Evolutionary conservation across 768 basidiomycete genomes (phyloP), one percentile per base, ranked within the genome.

Genomic region (Russula sp.): DNA sequence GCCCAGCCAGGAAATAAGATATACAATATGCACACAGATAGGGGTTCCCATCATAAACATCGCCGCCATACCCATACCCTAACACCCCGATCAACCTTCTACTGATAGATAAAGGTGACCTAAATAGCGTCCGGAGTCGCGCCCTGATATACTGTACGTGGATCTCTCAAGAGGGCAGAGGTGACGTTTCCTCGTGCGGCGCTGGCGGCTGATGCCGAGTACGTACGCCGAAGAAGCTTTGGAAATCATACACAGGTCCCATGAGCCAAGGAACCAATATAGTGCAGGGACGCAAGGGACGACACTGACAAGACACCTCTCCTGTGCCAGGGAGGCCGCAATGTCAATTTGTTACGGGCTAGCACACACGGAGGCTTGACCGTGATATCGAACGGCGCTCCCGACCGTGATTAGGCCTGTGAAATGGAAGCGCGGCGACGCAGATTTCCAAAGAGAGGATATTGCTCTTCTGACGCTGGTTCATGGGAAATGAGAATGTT

Each of bases 401-500:
- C 39, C 52, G 42, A 20, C 47, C 10, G 27, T 40, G 45, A 55
- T 16, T 9, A 27, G 31, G 14, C 51, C 31, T 59, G 63, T 49
- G 57, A 64, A 59, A 49, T 20, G 35, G 56, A 48, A 27, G 31
- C 50, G 39, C 22, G 8, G 32, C 40, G 37, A 61, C 47, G 6
- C 14, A 39, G 10, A 4, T n/a, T 63, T 35, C 51, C 22, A 34
- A 54, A 54, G 11, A 39, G 9, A 35, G 44, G 13, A 9, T 4
- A 6, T 27, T 35, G 47, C 27, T 27, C 47, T 35, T 59, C 20
- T 55, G 52, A 55, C 45, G 52, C 47, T 49, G 18, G 18, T 59
- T 42, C 57, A 48, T 63, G 56, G 52, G 61, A 45, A 44, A 58
- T 16, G 6, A 52, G 10, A 45, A 20, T 57, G 57, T 59, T 63